Percentiles rank a stretch among this genome's conserved stretches.
phyloP scores from a whole-genome alignment of 345 rosid genomes.

The Cardamine resedifolia region DNA sequence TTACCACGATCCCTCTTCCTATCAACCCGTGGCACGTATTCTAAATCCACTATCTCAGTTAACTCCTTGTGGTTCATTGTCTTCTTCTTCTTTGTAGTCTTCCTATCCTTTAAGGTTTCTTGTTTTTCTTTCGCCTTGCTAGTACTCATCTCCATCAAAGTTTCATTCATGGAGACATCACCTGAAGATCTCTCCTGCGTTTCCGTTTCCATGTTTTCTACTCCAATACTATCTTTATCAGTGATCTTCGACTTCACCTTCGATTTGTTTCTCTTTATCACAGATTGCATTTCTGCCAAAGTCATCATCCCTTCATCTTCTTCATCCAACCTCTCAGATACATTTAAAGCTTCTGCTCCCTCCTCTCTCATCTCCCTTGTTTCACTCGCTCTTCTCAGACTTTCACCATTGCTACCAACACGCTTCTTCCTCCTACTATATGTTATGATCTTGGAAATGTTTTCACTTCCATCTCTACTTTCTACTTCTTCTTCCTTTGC shows the following conservation, averaged over 20 bases:
- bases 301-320: conserved; percentile 71
- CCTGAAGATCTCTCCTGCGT: conserved; percentile 8
- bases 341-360: conserved; percentile 38
- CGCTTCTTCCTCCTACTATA: conserved; percentile 36
- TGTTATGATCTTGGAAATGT: conserved; percentile 12
- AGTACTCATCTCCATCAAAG: conserved; percentile 30
- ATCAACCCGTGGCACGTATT: conserved; percentile 25
- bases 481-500: conserved; percentile 54
- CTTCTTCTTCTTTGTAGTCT: conserved; percentile 20
- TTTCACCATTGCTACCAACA: conserved; percentile 33
- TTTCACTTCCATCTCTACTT: conserved; percentile 27
- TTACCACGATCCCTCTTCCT: conserved; percentile 36
- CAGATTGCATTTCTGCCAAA: conserved; percentile 66
- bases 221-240: conserved; percentile 30
- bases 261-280: conserved; percentile 45
- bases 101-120: conserved; percentile 23
- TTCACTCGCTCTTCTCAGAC: conserved; percentile 29
- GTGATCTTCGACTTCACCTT: conserved; percentile 40
- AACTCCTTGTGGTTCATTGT: conserved; percentile 11
- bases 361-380: conserved; percentile 45
- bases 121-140: conserved; percentile 15
- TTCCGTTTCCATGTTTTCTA: conserved; percentile 29
- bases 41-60: conserved; percentile 34
- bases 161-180: conserved; percentile 31
- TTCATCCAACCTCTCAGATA: conserved; percentile 36